Base-by-base conservation (phyloP, 768 basidiomycete genomes). In the Mycena galopus region DNA sequence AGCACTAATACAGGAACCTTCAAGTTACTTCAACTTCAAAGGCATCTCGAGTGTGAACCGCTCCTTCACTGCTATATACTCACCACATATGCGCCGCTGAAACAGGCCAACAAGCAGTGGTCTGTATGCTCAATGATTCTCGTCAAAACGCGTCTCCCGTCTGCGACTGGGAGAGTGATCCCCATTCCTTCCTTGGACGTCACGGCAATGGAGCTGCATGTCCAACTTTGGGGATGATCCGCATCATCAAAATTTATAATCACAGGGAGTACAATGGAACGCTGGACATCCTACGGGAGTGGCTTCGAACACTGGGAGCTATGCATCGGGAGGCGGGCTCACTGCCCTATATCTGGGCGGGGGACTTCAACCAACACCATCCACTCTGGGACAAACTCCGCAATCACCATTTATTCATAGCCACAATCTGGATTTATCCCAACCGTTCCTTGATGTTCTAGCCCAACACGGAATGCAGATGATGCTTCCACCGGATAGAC, bases 311-410 rank as follows among this genome's bases (percentile, higher is more conserved):
- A 5, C 42, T 16, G 17, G 42, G 17, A 1, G 8, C 42, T 11
- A 44, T n/a, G n/a, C n/a, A 14, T 6, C 12, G 17, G 42, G 12
- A 16, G 1, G 6, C 17, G 8, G 42, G 42, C 12, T 6, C 1
- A 3, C 51, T 53, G 10, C 51, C 11, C 4, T 53, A 53, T 25
- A 53, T 53, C 9, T 53, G 51, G 51, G 51, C 51, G 9, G 51
- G 51, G 11, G 51, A 53, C 25, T 86, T 86, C 78, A 86, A 86
- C 67, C 62, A 79, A 19, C 85, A 87, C 71, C 64, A 65, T 17
- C 64, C 64, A 12, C 23, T 65, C 14, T 65, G 64, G 64, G 64
- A 65, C 6, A 51, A 65, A 11, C 5, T 76, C 0, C 42, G 42
- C 11, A 42, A 42, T 19, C 11, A 11, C 9, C 42, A 42, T 16